phyloP scores from a whole-genome alignment of 495 filamentous ascomycete species.

The Talaromyces adpressus region DNA sequence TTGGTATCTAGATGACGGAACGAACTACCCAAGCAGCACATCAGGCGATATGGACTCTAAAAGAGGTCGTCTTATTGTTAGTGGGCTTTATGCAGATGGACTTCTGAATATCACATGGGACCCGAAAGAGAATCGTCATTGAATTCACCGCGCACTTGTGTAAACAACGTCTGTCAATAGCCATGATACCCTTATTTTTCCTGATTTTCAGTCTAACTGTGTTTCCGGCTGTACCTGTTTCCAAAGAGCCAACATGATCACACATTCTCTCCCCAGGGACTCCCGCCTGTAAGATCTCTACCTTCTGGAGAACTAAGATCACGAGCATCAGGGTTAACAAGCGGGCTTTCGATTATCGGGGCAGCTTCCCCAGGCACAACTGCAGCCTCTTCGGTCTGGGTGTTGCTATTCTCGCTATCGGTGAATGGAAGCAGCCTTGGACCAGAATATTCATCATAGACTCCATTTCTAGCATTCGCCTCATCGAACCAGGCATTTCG shows the following conservation, averaged over 20 bases:
- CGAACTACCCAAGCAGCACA: conserved; percentile 7
- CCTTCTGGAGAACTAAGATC: conserved; percentile 3
- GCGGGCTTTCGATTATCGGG: neutral
- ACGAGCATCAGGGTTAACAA: conserved; percentile 3
- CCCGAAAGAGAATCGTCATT: conserved; percentile 2
- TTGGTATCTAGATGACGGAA: conserved; percentile 3
- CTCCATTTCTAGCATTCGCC: neutral
- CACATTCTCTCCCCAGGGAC: conserved; percentile 6
- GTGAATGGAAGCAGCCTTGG: conserved; percentile 9
- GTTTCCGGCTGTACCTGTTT: neutral
- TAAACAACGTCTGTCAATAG: neutral
- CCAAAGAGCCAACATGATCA: neutral
- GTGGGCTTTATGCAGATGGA: conserved; percentile 8
- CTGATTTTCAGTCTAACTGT: neutral
- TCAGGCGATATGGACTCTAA: conserved; percentile 6
- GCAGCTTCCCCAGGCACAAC: neutral
- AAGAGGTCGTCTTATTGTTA: conserved; percentile 8
- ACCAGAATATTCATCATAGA: neutral
- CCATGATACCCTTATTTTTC: neutral
- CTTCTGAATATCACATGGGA: conserved; percentile 8
- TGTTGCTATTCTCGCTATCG: neutral
- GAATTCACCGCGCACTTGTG: neutral
- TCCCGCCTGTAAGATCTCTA: neutral
- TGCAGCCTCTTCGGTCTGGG: neutral
- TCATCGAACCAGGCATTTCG: neutral